A percentile compares a stretch with the other conserved stretches of the same genome.
phyloP scores from a whole-genome alignment of 2,329 filamentous ascomycete genomes.

The Phoma sp. region DNA sequence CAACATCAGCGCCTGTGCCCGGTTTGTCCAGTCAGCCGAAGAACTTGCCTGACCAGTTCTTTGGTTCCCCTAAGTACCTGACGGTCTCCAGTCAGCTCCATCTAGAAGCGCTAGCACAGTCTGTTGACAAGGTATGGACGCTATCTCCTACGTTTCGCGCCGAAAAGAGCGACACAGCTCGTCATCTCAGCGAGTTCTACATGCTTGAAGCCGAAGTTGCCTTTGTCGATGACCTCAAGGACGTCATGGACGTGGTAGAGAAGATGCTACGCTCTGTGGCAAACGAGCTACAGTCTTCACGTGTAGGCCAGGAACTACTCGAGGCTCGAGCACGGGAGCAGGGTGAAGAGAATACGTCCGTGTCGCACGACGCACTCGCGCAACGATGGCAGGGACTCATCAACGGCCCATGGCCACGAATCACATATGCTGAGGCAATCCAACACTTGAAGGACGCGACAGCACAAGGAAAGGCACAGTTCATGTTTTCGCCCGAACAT shows the following conservation, averaged over 20 bases:
- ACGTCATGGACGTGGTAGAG: constrained; percentile 82
- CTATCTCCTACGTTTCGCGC: constrained; percentile 93
- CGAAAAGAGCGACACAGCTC: constrained; percentile 81
- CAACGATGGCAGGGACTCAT: constrained; percentile 75
- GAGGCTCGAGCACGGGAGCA: constrained; percentile 50
- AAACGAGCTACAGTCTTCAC: constrained; percentile 57
- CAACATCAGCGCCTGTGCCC: constrained; percentile 7
- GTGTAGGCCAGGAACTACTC: constrained; percentile 64
- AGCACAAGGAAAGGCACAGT: constrained; percentile 58
- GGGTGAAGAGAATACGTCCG: constrained; percentile 40
- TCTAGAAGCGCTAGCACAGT: constrained; percentile 87
- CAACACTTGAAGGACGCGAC: constrained; percentile 68
- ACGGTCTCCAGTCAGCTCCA: constrained; percentile 96
- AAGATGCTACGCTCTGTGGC: constrained; percentile 72
- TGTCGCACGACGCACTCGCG: constrained; percentile 62
- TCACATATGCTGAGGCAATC: constrained; percentile 84
- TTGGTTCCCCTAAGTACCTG: constrained; percentile 86
- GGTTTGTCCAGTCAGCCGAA: constrained; percentile 38
- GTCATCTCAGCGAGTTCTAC: constrained; percentile 97
- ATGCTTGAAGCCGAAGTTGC: constrained; percentile 95
- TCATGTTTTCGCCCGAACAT: constrained; percentile 75
- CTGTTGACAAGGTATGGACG: constrained; percentile 90
- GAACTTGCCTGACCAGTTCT: constrained; percentile 65
- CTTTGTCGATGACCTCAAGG: constrained; percentile 73
- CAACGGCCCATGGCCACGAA: constrained; percentile 79